Conservation (phyloP, 1,284 basidiomycete genomes). For the Volvariella surrecta region DNA sequence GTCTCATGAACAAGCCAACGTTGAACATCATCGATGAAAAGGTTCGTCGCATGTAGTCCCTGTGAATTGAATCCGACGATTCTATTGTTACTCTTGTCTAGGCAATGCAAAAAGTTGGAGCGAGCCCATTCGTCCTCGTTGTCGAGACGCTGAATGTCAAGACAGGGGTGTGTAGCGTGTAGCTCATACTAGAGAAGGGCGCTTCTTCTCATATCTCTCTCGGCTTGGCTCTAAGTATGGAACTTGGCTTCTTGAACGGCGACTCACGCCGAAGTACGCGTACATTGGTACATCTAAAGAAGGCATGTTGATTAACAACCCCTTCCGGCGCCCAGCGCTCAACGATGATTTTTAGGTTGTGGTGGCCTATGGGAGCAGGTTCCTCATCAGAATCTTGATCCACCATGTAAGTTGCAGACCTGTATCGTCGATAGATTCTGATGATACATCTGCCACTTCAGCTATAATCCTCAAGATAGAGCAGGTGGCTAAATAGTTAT, state of each 20-base stretch:
- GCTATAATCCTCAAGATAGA: constrained; percentile 65
- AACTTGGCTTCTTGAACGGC: constrained; percentile 76
- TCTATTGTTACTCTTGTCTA: constrained; percentile 14
- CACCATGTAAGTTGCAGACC: constrained; percentile 44
- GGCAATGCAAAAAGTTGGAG: constrained; percentile 62
- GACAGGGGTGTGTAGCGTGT: constrained; percentile 71
- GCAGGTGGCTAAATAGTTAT: constrained; percentile 26
- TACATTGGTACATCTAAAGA: constrained; percentile 79
- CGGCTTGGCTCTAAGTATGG: constrained; percentile 76
- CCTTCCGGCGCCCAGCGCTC: constrained; percentile 2
- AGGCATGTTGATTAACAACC: constrained; percentile 26
- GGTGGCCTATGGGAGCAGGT: constrained; percentile 81
- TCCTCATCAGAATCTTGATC: constrained; percentile 63
- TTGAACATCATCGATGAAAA: constrained; percentile 78
- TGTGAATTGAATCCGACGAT: not conserved
- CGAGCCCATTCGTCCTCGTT: constrained; percentile 68
- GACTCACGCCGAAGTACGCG: constrained; percentile 69
- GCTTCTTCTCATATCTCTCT: constrained; percentile 2
- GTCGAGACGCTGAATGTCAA: constrained; percentile 83
- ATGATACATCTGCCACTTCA: constrained; percentile 22
- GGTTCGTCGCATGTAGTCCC: constrained; percentile 26
- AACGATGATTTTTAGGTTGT: constrained; percentile 34
- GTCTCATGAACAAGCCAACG: constrained; percentile 78
- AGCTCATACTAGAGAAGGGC: not conserved
- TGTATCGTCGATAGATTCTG: constrained; percentile 1